These are phyloP conservation scores for Phaeophleospora eucalypticola DNA, from an alignment of 2,329 filamentous ascomycete species.

Conservation along the genomic window DNA sequence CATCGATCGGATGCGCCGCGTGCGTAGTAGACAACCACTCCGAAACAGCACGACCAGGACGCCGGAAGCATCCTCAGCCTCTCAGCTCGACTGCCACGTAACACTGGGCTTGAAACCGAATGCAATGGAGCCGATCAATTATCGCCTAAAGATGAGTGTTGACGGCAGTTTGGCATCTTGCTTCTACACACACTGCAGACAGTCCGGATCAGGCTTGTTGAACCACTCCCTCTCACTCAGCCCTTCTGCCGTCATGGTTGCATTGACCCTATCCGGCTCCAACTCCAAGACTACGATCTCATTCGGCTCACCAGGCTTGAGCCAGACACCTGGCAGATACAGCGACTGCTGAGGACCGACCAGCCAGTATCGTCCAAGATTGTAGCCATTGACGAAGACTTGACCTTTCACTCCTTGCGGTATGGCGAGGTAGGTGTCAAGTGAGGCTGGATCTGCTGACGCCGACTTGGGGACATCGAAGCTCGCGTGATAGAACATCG, in stretches of 20 bases:
- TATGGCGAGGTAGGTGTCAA: conserved; percentile 9
- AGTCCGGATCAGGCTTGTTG: conserved; percentile 8
- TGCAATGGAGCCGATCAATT: too few species aligned
- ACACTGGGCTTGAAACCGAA: too few species aligned
- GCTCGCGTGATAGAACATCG: conserved; percentile 23
- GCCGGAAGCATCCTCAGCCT: too few species aligned
- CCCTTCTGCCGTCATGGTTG: conserved; percentile 6
- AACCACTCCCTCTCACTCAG: conserved; percentile 7
- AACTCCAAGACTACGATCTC: conserved; percentile 10
- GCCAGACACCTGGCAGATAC: conserved; percentile 8
- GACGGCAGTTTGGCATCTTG: not conserved
- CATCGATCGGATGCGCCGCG: too few species aligned
- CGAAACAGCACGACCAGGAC: too few species aligned
- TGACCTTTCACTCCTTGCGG: conserved; percentile 10
- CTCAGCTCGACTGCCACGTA: too few species aligned
- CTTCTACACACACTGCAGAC: conserved; percentile 8
- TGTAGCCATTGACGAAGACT: conserved; percentile 11
- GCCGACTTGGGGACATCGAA: conserved; percentile 10
- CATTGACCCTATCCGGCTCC: conserved; percentile 10
- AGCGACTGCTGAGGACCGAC: conserved; percentile 13
- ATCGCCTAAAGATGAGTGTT: too few species aligned
- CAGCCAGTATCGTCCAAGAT: conserved; percentile 13
- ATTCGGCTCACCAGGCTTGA: conserved; percentile 3
- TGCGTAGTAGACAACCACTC: too few species aligned
- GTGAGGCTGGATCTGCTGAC: not conserved